phyloP scores from a whole-genome alignment of 495 filamentous ascomycete species.

The Tuber melanosporum region DNA sequence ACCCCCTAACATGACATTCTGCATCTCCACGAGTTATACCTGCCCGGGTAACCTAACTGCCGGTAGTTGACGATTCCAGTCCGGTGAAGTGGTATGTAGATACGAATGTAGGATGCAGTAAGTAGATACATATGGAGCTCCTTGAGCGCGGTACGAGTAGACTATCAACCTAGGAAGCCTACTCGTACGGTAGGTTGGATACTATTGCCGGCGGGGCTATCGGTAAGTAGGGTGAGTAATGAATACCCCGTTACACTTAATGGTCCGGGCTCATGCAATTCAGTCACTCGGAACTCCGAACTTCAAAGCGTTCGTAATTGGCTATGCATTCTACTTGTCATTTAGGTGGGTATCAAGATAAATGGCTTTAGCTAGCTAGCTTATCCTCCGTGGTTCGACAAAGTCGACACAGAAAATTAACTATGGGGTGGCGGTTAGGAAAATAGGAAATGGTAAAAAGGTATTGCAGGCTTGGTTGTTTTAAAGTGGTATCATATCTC shows the following conservation, averaged over 20 bases:
- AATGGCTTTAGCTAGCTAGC: neutral
- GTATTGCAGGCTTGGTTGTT: neutral
- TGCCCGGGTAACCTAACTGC: neutral
- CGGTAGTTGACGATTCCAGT: neutral
- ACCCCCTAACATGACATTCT: too few species aligned
- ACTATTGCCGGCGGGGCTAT: neutral
- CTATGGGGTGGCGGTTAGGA: neutral
- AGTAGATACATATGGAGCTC: neutral
- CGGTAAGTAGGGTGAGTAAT: neutral
- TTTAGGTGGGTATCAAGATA: neutral
- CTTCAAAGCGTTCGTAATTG: neutral
- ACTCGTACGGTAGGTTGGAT: too few species aligned
- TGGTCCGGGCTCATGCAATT: neutral
- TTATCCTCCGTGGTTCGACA: constrained; percentile 1
- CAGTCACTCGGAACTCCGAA: neutral
- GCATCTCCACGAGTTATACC: too few species aligned
- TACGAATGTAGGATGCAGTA: neutral
- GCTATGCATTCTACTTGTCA: neutral
- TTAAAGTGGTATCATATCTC: neutral
- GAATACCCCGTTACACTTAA: neutral
- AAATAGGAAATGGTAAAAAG: neutral
- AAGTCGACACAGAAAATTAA: constrained; percentile 1
- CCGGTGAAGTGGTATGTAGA: neutral
- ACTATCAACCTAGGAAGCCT: neutral
- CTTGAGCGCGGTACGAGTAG: neutral